A percentile compares a stretch with the other conserved stretches of the same genome.
phyloP scores from a whole-genome alignment of 768 basidiomycete species.

The Rhodosporidiobolus sp. region DNA sequence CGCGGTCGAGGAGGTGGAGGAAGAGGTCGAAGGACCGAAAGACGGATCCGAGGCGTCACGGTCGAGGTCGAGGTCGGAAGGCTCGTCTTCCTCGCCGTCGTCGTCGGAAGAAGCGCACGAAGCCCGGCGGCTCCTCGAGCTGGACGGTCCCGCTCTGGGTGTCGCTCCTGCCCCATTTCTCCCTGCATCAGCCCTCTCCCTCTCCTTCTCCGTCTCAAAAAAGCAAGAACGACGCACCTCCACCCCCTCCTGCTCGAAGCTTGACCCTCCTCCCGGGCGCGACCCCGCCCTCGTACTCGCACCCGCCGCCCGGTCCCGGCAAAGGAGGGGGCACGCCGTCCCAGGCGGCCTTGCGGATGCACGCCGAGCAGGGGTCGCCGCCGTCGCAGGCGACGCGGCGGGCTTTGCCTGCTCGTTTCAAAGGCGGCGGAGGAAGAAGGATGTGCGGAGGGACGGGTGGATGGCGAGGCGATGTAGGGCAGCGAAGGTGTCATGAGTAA shows the following conservation, averaged over 20 bases:
- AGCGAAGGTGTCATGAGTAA: not conserved
- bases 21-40: no score
- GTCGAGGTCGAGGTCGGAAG: no score
- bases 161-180: no score
- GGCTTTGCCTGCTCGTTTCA: constrained; percentile 6
- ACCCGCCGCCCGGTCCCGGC: not conserved
- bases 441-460: not conserved
- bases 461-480: not conserved
- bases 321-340: constrained; percentile 15
- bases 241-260: no score
- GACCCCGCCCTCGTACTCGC: constrained; percentile 14
- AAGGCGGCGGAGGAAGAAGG: not conserved
- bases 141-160: no score
- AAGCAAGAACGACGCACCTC: not conserved
- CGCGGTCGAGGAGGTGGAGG: no score
- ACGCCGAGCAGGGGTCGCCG: constrained; percentile 17
- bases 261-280: not conserved
- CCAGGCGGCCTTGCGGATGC: constrained; percentile 29
- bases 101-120: no score
- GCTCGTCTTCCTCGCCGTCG: no score
- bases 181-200: not conserved
- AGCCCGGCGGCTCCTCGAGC: no score
- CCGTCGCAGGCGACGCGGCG: constrained; percentile 22
- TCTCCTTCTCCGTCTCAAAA: not conserved
- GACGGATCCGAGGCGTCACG: no score